Evolutionary conservation across 768 basidiomycete genomes (phyloP).

Genomic region (Amylocystis lapponica): DNA sequence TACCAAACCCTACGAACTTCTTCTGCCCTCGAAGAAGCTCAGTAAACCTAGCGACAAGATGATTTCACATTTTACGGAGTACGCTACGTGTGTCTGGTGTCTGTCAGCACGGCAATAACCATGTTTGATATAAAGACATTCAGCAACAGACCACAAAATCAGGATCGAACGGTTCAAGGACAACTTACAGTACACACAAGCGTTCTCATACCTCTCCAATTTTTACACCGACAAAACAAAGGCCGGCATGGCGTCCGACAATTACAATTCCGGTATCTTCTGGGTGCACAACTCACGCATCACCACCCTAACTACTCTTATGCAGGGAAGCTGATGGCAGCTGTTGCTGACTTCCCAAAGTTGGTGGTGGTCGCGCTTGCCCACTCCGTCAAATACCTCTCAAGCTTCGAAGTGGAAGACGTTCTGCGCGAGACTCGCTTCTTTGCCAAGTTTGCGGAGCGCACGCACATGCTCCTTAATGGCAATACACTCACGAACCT

Average conservation of each 20-base stretch:
- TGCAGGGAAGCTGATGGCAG: constrained; percentile 57
- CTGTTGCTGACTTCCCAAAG: constrained; percentile 61
- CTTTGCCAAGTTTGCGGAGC: constrained; percentile 72
- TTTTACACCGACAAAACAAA: constrained; percentile 59
- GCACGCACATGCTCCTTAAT: constrained; percentile 81
- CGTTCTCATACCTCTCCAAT: constrained; percentile 58
- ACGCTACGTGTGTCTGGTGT: too few relatives aligned
- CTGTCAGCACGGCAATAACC: too few relatives aligned
- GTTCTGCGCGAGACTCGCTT: constrained; percentile 72
- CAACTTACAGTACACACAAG: constrained; percentile 54
- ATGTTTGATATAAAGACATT: neutral
- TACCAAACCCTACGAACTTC: constrained; percentile 74
- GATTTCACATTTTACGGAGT: constrained; percentile 68
- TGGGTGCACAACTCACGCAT: constrained; percentile 7
- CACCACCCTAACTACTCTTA: neutral
- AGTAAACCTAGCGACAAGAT: constrained; percentile 72
- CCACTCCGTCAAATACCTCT: constrained; percentile 64
- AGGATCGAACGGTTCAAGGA: constrained; percentile 60
- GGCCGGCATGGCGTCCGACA: constrained; percentile 34
- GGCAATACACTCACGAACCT: constrained; percentile 85
- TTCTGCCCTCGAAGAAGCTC: constrained; percentile 55
- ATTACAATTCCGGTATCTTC: constrained; percentile 41
- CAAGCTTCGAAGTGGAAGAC: constrained; percentile 71
- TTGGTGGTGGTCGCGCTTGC: constrained; percentile 68
- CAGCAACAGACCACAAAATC: constrained; percentile 32